Base-by-base conservation (phyloP, 495 filamentous ascomycete species). In the Chaetomium fimeti region DNA sequence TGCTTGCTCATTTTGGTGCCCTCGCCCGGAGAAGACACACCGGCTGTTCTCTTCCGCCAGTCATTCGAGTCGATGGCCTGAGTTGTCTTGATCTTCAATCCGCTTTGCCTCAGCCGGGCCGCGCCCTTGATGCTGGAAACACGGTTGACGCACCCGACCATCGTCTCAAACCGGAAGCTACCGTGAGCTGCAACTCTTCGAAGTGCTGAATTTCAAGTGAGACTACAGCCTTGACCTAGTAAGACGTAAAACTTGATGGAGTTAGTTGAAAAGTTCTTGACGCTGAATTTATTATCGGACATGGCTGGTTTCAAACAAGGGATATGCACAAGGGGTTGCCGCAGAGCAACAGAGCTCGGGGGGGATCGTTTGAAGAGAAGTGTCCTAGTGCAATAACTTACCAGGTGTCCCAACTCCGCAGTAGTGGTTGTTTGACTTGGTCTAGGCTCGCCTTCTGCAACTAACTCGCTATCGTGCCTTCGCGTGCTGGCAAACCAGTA, bases 11-110 rank as follows among this genome's bases (percentile, higher is more conserved):
- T 32, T 52, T 47, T 51, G 24, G 20, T 18, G 13, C 29, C 27
- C 0, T 22, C 15, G 13, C 43, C 53, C 13, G 58, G 51, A 20
- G 64, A 61, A 8, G 70, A 66, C 13, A 38, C 25, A 28, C 55
- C 62, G 2, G 47, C 40, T 4, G 67, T 62, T 27, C 57, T 63
- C 57, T 61, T 75, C 15, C 73, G 68, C 73, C 73, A 75, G 64
- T 75, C 71, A 16, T 61, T 28, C 5, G 73, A 70, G 16, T 66
- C 62, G 9, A 72, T 64, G 18, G 66, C 68, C 45, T 66, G 65
- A n/a, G 57, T 63, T 25, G 68, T 69, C 43, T 61, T 69, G 62
- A 68, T 38, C 18, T 18, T 61, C 57, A 20, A 66, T 18, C 29
- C 57, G 29, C 43, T 25, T 18, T n/a, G 45, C 16, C 22, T 67